Base-by-base conservation (phyloP, 768 basidiomycete genomes). In the Boletus reticulatus region DNA sequence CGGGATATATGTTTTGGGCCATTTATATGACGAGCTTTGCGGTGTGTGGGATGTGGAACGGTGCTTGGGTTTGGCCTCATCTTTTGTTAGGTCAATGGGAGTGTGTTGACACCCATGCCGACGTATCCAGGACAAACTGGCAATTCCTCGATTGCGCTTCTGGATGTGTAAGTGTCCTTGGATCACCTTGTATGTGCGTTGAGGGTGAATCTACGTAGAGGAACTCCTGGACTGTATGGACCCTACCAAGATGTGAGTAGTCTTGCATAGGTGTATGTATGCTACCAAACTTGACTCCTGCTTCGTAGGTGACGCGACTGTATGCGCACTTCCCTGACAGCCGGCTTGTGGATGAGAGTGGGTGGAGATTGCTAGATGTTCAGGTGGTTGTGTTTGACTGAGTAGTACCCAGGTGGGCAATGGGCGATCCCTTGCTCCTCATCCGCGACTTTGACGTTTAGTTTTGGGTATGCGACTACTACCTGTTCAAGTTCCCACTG, bases 351-450 rank as follows among this genome's bases (percentile, higher is more conserved):
- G 83, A 85, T 57, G 55, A 74, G n/a, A 68, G 82, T 82, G 66
- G 58, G 80, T 57, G n/a, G 29, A 44, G 14, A 27, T 48, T 22
- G 4, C 10, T 13, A 16, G 12, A 37, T 24, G n/a, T 52, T 38
- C 5, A 13, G 48, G 24, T 12, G 46, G 46, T 41, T 29, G 27
- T 29, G 27, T 29, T 29, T 19, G 39, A 50, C 34, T 55, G 29
- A 54, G 41, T 51, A 2, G 43, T 41, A 2, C 31, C 45, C 56
- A 79, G 83, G 62, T 50, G 90, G 90, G 7, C 85, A 84, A 70
- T 92, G 89, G 88, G 88, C 78, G 19, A 69, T 92, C 34, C 90
- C 90, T 9, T 92, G 90, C 56, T 77, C 83, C 47, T 84, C 83
- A 1, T 71, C 75, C 12, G 70, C 79, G 37, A 77, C 79, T 0